Evolutionary conservation across 2,329 filamentous ascomycete genomes (phyloP).

Genomic region (Stachybotrys chlorohalonatus): DNA sequence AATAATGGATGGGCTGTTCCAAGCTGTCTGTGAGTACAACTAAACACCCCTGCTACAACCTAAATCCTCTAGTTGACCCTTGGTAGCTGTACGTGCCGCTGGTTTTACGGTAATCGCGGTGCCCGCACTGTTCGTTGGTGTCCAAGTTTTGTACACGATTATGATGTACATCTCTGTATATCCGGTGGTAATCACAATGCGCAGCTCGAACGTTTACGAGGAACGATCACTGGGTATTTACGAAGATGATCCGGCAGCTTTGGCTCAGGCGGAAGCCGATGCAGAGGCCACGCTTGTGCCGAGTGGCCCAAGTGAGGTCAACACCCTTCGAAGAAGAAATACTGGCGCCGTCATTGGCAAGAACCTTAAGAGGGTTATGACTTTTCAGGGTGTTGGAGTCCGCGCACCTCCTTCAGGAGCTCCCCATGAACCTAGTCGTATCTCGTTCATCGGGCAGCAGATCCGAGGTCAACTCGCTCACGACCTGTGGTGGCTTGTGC

Average conservation of each 20-base stretch:
- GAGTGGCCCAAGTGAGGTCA: slow-evolving; percentile 7
- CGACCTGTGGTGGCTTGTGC: slow-evolving; percentile 57
- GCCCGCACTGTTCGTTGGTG: slow-evolving; percentile 42
- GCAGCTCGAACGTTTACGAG: slow-evolving; percentile 65
- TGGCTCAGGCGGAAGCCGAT: slow-evolving; percentile 9
- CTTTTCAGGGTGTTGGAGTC: slow-evolving; percentile 36
- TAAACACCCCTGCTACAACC: neutral
- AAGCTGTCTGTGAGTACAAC: slow-evolving; percentile 40
- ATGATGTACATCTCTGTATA: slow-evolving; percentile 61
- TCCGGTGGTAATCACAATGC: slow-evolving; percentile 53
- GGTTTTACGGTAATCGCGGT: slow-evolving; percentile 60
- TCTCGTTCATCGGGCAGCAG: slow-evolving; percentile 45
- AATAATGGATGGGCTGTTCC: slow-evolving; percentile 56
- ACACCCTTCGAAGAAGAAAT: slow-evolving; percentile 9
- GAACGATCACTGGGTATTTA: slow-evolving; percentile 58
- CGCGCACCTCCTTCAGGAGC: slow-evolving; percentile 11
- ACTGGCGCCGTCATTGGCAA: slow-evolving; percentile 20
- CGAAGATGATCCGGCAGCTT: slow-evolving; percentile 19
- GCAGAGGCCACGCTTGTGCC: slow-evolving; percentile 1
- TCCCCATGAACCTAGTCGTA: slow-evolving; percentile 22
- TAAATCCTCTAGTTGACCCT: neutral
- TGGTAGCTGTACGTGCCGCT: slow-evolving; percentile 50
- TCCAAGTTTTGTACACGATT: slow-evolving; percentile 51
- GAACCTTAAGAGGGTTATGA: slow-evolving; percentile 26
- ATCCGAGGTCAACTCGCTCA: slow-evolving; percentile 56